Evolutionary conservation across 495 filamentous ascomycete genomes (phyloP).

Genomic region (Letharia lupina): DNA sequence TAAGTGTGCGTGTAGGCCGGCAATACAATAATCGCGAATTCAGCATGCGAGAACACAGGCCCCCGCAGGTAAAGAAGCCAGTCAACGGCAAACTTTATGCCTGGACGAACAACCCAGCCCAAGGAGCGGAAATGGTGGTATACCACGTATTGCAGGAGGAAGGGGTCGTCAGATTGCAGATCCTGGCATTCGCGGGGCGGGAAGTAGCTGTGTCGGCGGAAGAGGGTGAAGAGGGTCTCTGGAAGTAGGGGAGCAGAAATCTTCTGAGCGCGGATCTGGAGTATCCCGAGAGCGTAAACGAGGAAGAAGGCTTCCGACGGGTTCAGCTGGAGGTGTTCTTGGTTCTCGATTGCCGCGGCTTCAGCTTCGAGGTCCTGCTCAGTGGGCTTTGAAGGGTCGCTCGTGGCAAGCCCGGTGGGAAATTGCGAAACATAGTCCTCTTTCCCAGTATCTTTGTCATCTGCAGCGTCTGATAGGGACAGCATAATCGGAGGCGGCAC

Average conservation of each 20-base stretch:
- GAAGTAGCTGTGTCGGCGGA: slow-evolving; percentile 60
- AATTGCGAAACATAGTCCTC: neutral
- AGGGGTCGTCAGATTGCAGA: slow-evolving; percentile 64
- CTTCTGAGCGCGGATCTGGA: slow-evolving; percentile 53
- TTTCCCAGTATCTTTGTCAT: neutral
- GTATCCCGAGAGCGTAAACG: slow-evolving; percentile 67
- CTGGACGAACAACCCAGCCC: slow-evolving; percentile 90
- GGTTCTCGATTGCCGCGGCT: slow-evolving; percentile 47
- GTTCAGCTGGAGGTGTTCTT: slow-evolving; percentile 86
- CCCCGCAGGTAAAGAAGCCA: slow-evolving; percentile 92
- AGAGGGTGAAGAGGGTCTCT: slow-evolving; percentile 50
- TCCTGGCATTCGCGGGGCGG: slow-evolving; percentile 39
- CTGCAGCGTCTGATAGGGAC: neutral
- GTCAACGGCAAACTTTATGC: slow-evolving; percentile 91
- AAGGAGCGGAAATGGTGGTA: slow-evolving; percentile 97
- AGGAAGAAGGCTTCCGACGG: slow-evolving; percentile 92
- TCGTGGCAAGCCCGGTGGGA: neutral
- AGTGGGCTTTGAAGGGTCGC: neutral
- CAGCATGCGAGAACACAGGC: slow-evolving; percentile 86
- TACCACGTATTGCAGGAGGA: slow-evolving; percentile 75
- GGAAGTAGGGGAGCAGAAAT: slow-evolving; percentile 36
- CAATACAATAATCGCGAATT: slow-evolving; percentile 78
- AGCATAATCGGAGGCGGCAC: slow-evolving; percentile 4
- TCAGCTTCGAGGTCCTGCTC: slow-evolving; percentile 10
- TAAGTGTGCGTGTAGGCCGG: slow-evolving; percentile 71